Evolutionary conservation across 192 early-diverging fungal species (phyloP).

Genomic region (Mortierella antarctica): DNA sequence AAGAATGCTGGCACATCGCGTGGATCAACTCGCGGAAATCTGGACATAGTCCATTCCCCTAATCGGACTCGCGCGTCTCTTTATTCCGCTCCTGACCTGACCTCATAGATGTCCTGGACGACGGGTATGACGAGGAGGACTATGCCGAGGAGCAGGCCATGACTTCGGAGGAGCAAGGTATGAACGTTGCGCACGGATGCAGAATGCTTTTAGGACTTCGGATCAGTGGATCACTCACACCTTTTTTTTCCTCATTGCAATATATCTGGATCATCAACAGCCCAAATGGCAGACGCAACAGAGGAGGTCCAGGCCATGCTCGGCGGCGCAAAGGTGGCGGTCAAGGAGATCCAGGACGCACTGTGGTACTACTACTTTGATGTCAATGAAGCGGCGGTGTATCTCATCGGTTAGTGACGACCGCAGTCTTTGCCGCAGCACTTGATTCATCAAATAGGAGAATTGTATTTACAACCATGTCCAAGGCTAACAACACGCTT

Average conservation of each 20-base stretch:
- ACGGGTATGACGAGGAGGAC: conserved; percentile 56
- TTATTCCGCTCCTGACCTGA: background rate
- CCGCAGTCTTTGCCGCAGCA: background rate
- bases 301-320: conserved; percentile 69
- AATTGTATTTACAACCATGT: background rate
- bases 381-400: conserved; percentile 69
- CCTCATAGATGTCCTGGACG: conserved; percentile 47
- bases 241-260: background rate
- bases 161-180: conserved; percentile 43
- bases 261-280: conserved; percentile 20
- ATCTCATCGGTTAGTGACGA: conserved; percentile 71
- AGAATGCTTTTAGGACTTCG: background rate
- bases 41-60: background rate
- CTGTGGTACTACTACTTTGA: conserved; percentile 84
- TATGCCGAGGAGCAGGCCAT: conserved; percentile 48
- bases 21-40: background rate
- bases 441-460: background rate
- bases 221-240: background rate
- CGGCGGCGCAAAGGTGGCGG: conserved; percentile 65
- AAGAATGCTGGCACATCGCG: too few species aligned
- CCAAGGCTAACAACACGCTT: background rate
- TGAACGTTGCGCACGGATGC: background rate
- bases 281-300: conserved; percentile 63
- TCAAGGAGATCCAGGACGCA: conserved; percentile 74
- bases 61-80: background rate